phyloP scores from a whole-genome alignment of 495 filamentous ascomycete genomes.

The Aspergillus cristatus region DNA sequence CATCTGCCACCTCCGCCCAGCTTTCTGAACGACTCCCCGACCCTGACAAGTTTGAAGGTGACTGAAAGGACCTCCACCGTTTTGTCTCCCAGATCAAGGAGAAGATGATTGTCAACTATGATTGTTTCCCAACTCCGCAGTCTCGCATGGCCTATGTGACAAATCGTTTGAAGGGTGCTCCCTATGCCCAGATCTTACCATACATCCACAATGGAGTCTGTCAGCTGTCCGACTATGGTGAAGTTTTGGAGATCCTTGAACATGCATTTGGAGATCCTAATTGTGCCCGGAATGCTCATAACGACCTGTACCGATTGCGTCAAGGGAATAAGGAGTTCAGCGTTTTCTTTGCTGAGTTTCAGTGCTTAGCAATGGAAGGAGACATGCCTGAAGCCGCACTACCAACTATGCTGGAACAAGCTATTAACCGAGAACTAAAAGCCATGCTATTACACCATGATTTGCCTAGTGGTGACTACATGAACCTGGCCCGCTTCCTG shows the following conservation, averaged over 20 bases:
- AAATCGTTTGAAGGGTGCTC: too few relatives aligned
- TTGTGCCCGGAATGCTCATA: background rate
- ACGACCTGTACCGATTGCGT: background rate
- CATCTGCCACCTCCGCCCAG: background rate
- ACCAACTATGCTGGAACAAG: background rate
- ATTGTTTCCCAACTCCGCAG: too few relatives aligned
- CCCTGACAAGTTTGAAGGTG: slow-evolving; percentile 1
- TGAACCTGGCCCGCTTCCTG: background rate
- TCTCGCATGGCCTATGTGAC: too few relatives aligned
- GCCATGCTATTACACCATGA: background rate
- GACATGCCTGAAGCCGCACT: background rate
- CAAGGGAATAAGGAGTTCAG: background rate
- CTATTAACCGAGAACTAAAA: background rate
- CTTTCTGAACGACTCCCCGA: background rate
- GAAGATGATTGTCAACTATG: background rate
- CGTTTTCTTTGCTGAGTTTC: background rate
- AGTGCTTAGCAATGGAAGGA: background rate
- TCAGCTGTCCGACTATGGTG: background rate
- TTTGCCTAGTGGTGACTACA: background rate
- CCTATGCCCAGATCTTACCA: too few relatives aligned
- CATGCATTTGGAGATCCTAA: slow-evolving; percentile 8
- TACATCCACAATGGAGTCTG: background rate
- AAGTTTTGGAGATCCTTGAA: slow-evolving; percentile 1
- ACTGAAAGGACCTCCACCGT: background rate
- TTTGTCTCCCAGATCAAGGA: background rate